Evolutionary conservation across 2,329 filamentous ascomycete species (phyloP).

Genomic region (Arthrobotrys sphaeroides): DNA sequence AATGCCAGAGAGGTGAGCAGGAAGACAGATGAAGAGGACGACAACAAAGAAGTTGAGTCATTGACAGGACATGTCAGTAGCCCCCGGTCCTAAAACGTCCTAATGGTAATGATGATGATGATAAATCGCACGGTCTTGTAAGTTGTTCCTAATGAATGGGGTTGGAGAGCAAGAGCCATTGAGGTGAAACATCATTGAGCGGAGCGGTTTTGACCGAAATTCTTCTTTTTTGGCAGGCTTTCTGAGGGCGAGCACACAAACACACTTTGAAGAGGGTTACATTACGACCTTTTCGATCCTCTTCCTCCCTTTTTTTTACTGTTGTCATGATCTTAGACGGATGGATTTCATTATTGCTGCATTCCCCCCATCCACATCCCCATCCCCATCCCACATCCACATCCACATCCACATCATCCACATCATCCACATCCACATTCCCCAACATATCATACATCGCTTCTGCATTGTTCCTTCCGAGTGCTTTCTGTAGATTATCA

Average conservation of each 20-base stretch:
- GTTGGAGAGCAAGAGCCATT: neutral
- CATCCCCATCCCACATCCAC: neutral
- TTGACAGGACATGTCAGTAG: constrained; percentile 53
- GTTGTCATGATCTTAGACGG: constrained; percentile 23
- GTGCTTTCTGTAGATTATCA: constrained; percentile 49
- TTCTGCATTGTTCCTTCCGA: constrained; percentile 9
- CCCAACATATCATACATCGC: neutral
- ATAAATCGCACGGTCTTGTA: constrained; percentile 45
- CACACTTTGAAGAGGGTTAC: neutral
- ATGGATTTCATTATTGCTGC: neutral
- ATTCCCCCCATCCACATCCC: no score
- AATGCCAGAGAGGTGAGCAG: constrained; percentile 52
- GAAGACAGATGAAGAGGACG: constrained; percentile 50
- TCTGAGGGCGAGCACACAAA: constrained; percentile 25
- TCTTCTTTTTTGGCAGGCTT: constrained; percentile 27
- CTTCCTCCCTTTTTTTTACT: neutral
- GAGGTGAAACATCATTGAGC: neutral
- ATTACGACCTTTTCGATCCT: neutral
- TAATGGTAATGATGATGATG: constrained; percentile 51
- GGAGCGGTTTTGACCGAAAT: constrained; percentile 20
- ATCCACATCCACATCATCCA: neutral
- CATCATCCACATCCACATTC: no score
- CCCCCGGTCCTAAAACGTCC: constrained; percentile 45
- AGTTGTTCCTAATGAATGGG: constrained; percentile 42
- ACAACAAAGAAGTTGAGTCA: constrained; percentile 54